A percentile compares a stretch with the other conserved stretches of the same genome.
These are phyloP conservation scores for Claviceps sp. DNA, from an alignment of 2,329 filamentous ascomycete species.

Conservation along the genomic window DNA sequence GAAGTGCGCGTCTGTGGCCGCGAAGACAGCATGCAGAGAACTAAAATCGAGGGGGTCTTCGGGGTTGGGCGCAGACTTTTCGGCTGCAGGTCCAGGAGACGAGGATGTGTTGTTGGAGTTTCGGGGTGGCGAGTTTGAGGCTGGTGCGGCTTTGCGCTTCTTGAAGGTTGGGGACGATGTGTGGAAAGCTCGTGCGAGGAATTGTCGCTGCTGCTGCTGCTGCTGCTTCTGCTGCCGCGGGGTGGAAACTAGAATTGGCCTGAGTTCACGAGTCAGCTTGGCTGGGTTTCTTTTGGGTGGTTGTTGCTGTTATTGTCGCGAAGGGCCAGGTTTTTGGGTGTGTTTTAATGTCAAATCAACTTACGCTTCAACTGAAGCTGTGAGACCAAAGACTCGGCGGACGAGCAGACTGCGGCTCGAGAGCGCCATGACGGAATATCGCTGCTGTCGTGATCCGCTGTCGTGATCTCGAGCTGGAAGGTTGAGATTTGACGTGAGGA, in stretches of 20 bases:
- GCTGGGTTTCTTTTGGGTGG: neutral
- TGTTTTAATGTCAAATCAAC: neutral
- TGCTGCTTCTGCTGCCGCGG: neutral
- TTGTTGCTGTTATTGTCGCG: neutral
- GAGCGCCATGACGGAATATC: slow-evolving; percentile 1
- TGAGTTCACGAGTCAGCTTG: too few relatives aligned
- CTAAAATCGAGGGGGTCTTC: slow-evolving; percentile 35
- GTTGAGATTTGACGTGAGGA: neutral
- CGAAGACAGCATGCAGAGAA: slow-evolving; percentile 31
- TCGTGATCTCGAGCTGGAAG: neutral
- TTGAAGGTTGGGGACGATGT: slow-evolving; percentile 18
- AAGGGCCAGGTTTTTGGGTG: neutral
- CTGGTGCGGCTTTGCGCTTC: slow-evolving; percentile 24
- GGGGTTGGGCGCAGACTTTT: slow-evolving; percentile 17
- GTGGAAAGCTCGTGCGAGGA: slow-evolving; percentile 13
- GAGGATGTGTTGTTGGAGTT: slow-evolving; percentile 9
- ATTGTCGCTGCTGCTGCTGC: neutral
- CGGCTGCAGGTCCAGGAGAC: slow-evolving; percentile 9
- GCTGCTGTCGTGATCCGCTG: too few relatives aligned
- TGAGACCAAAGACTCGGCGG: slow-evolving; percentile 1
- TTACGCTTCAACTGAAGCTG: slow-evolving; percentile 12
- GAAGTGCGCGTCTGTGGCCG: slow-evolving; percentile 28
- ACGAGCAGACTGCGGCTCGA: neutral
- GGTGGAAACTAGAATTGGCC: neutral
- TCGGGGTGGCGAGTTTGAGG: slow-evolving; percentile 16